phyloP scores from a whole-genome alignment of 2,329 filamentous ascomycete genomes.

The Didymella pinodella region DNA sequence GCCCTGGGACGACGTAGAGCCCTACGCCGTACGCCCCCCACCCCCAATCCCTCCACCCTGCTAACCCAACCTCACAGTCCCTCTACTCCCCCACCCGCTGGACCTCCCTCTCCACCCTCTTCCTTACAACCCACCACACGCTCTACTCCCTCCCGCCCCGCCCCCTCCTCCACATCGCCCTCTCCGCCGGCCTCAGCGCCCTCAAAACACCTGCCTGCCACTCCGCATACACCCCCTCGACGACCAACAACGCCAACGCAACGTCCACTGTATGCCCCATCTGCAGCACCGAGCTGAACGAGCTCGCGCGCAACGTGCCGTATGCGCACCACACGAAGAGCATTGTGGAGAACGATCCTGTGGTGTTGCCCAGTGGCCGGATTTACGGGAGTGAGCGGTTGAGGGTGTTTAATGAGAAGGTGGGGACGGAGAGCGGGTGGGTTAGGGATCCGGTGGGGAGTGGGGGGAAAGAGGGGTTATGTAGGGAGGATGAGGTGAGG shows the following conservation, averaged over 20 bases:
- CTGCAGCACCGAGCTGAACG: slow-evolving; percentile 93
- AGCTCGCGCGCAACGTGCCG: slow-evolving; percentile 84
- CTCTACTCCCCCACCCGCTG: slow-evolving; percentile 80
- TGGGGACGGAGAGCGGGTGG: slow-evolving; percentile 70
- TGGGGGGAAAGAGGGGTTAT: slow-evolving; percentile 64
- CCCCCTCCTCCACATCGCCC: slow-evolving; percentile 87
- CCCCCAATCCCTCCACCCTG: background rate
- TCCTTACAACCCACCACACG: slow-evolving; percentile 84
- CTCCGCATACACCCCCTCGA: slow-evolving; percentile 63
- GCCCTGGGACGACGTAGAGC: slow-evolving; percentile 66
- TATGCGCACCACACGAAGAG: slow-evolving; percentile 97
- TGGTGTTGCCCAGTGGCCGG: slow-evolving; percentile 85
- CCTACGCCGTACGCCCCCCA: slow-evolving; percentile 62
- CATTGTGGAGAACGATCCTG: slow-evolving; percentile 84
- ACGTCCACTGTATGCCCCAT: slow-evolving; percentile 86
- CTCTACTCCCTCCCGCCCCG: slow-evolving; percentile 82
- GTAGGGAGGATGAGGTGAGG: slow-evolving; percentile 67
- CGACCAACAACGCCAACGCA: slow-evolving; percentile 37
- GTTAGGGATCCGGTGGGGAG: slow-evolving; percentile 75
- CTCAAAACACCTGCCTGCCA: slow-evolving; percentile 96
- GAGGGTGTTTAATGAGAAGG: slow-evolving; percentile 78
- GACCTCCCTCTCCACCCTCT: slow-evolving; percentile 77
- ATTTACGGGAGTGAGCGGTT: slow-evolving; percentile 82
- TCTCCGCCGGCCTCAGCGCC: slow-evolving; percentile 89
- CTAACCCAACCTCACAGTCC: slow-evolving; percentile 55